Base-by-base conservation (phyloP, 2,329 filamentous ascomycete species). In the Aspergillus sp. region DNA sequence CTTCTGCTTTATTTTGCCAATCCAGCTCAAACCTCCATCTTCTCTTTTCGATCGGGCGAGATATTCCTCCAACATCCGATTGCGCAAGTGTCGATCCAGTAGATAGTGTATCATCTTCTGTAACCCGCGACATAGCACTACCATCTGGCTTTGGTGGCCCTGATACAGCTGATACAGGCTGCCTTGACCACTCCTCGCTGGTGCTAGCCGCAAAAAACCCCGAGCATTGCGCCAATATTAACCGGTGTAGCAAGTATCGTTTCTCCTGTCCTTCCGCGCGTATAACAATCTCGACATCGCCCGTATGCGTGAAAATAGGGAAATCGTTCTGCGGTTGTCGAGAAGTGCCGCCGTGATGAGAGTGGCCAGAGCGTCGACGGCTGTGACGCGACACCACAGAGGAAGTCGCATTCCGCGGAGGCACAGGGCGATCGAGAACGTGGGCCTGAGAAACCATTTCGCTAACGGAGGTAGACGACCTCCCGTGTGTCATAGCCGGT, bases 1-100 rank as follows among this genome's bases (percentile, higher is more conserved):
- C 82, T 13, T 84, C 79, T 25, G 79, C 75, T 48, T 73, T 81
- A 33, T 79, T 77, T 32, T 86, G 84, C 66, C 83, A 82, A 59
- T 96, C 90, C 41, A 97, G 73, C 70, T 95, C 90, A 64, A 94
- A 96, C 58, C 85, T 80, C 90, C 90, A 96, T 62, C 81, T 79
- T 63, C 75, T 82, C 61, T 77, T 80, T 54, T 76, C 73, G 9
- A 60, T 64, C 52, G 56, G 66, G 45, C 61, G 66, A 32, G 65
- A 71, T 45, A 67, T 68, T 59, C 63, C 71, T 49, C 69, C 65
- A 23, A 64, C 63, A 22, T 67, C 62, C 3, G 66, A 69, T 38
- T 64, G 61, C 10, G 63, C 64, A 51, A 71, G 61, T 42, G 65
- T 63, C 33, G 67, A 63, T 41, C 69, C 65, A 51, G 61, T 64